Conservation (phyloP, 768 basidiomycete genomes). For the Lenzites betulinus region DNA sequence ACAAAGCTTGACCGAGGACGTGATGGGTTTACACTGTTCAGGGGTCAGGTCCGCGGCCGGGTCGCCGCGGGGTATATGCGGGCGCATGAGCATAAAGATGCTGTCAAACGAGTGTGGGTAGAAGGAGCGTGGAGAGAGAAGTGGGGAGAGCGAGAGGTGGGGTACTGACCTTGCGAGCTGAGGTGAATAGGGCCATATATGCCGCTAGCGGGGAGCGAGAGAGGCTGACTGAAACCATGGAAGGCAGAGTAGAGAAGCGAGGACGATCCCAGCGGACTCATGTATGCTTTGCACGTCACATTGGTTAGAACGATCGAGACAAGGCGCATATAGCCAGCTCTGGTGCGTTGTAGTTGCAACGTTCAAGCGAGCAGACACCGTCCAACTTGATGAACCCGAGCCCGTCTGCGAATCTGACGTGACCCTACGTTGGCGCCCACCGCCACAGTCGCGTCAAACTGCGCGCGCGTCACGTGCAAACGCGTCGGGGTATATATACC, state of each 20-base stretch:
- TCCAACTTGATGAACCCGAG: no score
- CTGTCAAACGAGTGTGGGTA: slow-evolving; percentile 2
- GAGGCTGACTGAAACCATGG: slow-evolving; percentile 14
- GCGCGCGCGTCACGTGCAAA: slow-evolving; percentile 27
- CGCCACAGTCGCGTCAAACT: slow-evolving; percentile 25
- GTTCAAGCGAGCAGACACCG: no score
- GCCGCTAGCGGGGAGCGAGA: not conserved
- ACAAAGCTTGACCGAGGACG: slow-evolving; percentile 6
- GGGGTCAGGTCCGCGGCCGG: not conserved
- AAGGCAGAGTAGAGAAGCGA: slow-evolving; percentile 3
- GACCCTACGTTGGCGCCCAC: slow-evolving; percentile 5
- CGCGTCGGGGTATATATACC: slow-evolving; percentile 33
- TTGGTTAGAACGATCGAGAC: not conserved
- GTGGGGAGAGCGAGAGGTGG: not conserved
- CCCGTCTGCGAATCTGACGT: no score
- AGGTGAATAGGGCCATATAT: slow-evolving; percentile 2
- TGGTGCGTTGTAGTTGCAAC: no score
- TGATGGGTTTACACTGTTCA: slow-evolving; percentile 8
- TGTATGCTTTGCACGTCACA: not conserved
- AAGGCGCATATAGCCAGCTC: not conserved
- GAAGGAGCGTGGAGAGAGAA: no score
- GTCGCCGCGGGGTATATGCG: not conserved
- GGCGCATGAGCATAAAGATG: slow-evolving; percentile 2
- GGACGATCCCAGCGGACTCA: no score
- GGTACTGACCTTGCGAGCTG: no score